Evolutionary conservation across 768 basidiomycete species (phyloP).

Genomic region (Tephrocybe sp.): DNA sequence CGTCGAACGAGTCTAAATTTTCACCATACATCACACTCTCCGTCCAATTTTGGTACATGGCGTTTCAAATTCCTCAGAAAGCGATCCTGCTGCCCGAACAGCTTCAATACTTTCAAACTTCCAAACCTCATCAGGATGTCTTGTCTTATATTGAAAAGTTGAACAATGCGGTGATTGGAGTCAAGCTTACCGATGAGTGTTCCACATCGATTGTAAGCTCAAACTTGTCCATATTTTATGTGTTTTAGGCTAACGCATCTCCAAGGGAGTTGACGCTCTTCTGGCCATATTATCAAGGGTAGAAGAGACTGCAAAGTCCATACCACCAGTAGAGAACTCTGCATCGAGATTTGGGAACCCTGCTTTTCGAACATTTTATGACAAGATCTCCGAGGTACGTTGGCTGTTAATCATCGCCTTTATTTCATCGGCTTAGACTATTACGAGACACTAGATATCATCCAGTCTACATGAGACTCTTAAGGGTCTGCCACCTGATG

Average conservation of each 20-base stretch:
- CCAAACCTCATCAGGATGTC: conserved; percentile 65
- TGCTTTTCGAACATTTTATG: conserved; percentile 90
- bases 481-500: conserved; percentile 53
- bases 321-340: conserved; percentile 85
- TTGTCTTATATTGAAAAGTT: conserved; percentile 69
- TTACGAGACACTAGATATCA: conserved; percentile 40
- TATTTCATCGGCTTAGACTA: neutral
- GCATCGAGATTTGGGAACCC: conserved; percentile 96
- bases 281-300: conserved; percentile 65
- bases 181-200: conserved; percentile 70
- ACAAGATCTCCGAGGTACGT: conserved; percentile 67
- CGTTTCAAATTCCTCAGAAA: conserved; percentile 60
- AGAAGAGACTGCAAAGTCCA: conserved; percentile 60
- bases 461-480: conserved; percentile 55
- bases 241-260: conserved; percentile 5
- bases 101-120: conserved; percentile 77
- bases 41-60: no score
- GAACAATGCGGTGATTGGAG: conserved; percentile 72
- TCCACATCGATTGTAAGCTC: conserved; percentile 56
- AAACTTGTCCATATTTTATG: conserved; percentile 3
- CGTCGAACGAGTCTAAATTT: no score
- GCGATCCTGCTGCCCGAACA: conserved; percentile 74
- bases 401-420: neutral
- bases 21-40: no score
- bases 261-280: conserved; percentile 62